phyloP scores from a whole-genome alignment of 176 grass and related monocot species.

The Thinopyrum elongatum region DNA sequence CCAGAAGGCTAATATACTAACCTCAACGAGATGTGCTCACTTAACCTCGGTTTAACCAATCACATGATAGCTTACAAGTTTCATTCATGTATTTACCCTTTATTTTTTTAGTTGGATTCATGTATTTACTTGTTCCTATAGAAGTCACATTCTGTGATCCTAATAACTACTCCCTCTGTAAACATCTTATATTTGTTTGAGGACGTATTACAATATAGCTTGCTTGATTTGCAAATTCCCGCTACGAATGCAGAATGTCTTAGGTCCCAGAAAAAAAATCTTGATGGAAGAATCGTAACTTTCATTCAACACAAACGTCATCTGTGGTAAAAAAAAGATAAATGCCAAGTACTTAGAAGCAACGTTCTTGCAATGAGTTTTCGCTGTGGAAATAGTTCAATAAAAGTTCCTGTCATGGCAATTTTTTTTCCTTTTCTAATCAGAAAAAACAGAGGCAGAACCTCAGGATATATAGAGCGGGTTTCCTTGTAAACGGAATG shows the following conservation, averaged over 20 bases:
- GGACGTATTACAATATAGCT: background rate
- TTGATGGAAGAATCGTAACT: background rate
- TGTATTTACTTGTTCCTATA: background rate
- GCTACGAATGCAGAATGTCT: background rate
- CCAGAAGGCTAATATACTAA: constrained; percentile 19
- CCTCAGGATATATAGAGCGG: background rate
- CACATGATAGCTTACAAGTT: constrained; percentile 15
- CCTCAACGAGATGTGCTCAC: constrained; percentile 11
- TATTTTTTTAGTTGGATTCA: too few relatives aligned
- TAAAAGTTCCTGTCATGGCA: background rate
- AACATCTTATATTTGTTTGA: too few relatives aligned
- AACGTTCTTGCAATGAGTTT: background rate
- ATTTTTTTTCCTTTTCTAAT: background rate
- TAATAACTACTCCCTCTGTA: background rate
- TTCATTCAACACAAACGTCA: background rate
- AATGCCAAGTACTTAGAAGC: background rate
- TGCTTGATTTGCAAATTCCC: background rate
- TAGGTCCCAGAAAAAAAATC: background rate
- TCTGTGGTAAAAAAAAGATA: background rate
- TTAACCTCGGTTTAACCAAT: constrained; percentile 33
- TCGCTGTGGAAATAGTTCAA: background rate
- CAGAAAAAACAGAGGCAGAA: background rate
- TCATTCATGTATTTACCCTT: constrained; percentile 12
- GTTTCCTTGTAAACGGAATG: background rate
- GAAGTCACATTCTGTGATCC: background rate